phyloP scores from a whole-genome alignment of 208 protist species.

The Lotmaria passim region DNA sequence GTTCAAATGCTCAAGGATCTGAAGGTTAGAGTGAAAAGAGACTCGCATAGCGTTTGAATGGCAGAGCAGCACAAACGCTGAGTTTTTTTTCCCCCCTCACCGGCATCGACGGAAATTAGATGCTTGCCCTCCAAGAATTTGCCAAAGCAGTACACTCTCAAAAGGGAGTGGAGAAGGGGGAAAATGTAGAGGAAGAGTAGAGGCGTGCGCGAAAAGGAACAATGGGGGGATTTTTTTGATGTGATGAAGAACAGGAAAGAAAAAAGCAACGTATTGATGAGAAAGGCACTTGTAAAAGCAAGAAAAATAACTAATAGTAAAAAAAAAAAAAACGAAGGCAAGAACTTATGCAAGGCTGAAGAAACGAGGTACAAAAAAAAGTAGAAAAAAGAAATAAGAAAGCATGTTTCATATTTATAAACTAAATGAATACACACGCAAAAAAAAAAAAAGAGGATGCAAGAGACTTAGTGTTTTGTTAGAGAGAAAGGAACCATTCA shows the following conservation, averaged over 20 bases:
- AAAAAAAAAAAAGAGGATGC: slow-evolving; percentile 9
- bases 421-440: not conserved
- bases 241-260: slow-evolving; percentile 2
- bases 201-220: no score
- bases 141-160: no score
- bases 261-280: slow-evolving; percentile 7
- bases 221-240: no score
- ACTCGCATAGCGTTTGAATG: no score
- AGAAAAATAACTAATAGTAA: slow-evolving; percentile 6
- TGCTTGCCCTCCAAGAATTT: no score
- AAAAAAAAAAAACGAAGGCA: slow-evolving; percentile 11
- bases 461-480: not conserved
- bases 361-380: not conserved
- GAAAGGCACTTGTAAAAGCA: not conserved
- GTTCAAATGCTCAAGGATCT: no score
- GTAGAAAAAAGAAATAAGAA: not conserved
- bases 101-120: no score
- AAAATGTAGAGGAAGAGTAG: not conserved
- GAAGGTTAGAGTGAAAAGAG: no score
- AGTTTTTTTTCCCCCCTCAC: no score
- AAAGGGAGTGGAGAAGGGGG: not conserved
- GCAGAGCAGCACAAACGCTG: no score
- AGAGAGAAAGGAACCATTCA: not conserved
- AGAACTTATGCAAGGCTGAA: not conserved
- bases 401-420: not conserved